phyloP scores from a whole-genome alignment of 352 stramenopile genomes.

The Peronospora destructor region DNA sequence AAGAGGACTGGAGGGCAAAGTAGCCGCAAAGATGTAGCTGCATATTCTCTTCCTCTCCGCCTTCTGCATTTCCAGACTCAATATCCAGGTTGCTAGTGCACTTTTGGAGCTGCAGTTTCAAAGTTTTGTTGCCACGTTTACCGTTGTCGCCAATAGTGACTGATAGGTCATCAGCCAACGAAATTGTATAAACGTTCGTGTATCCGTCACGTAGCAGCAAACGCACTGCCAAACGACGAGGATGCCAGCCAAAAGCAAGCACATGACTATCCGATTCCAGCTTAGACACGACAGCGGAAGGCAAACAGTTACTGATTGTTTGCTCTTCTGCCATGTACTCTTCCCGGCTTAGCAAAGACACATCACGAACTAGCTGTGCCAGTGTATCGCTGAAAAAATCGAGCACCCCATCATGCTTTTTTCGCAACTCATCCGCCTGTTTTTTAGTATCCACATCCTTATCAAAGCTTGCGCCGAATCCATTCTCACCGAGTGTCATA shows the following conservation, averaged over 20 bases:
- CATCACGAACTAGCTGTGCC: slow-evolving; percentile 13
- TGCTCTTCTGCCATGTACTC: slow-evolving; percentile 12
- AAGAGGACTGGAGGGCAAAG: slow-evolving; percentile 23
- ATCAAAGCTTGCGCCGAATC: background rate
- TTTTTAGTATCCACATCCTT: background rate
- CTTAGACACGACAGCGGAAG: slow-evolving; percentile 15
- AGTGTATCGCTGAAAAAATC: slow-evolving; percentile 28
- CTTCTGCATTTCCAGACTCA: slow-evolving; percentile 1
- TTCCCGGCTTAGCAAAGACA: slow-evolving; percentile 11
- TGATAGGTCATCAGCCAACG: slow-evolving; percentile 9
- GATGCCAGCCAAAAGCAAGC: slow-evolving; percentile 26
- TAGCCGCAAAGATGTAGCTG: slow-evolving; percentile 13
- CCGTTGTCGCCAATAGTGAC: slow-evolving; percentile 7
- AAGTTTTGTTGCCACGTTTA: slow-evolving; percentile 7
- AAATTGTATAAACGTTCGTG: slow-evolving; percentile 29
- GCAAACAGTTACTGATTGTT: slow-evolving; percentile 15
- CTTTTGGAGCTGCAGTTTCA: slow-evolving; percentile 25
- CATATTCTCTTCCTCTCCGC: slow-evolving; percentile 8
- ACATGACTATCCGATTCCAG: slow-evolving; percentile 18
- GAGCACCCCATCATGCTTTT: slow-evolving; percentile 16
- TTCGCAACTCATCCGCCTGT: background rate
- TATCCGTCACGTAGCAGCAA: slow-evolving; percentile 27
- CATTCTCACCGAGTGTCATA: background rate
- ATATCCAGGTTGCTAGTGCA: slow-evolving; percentile 11
- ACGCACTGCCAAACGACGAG: slow-evolving; percentile 8